phyloP scores from a whole-genome alignment of 164 flowering plant genomes.

The Santalum album region DNA sequence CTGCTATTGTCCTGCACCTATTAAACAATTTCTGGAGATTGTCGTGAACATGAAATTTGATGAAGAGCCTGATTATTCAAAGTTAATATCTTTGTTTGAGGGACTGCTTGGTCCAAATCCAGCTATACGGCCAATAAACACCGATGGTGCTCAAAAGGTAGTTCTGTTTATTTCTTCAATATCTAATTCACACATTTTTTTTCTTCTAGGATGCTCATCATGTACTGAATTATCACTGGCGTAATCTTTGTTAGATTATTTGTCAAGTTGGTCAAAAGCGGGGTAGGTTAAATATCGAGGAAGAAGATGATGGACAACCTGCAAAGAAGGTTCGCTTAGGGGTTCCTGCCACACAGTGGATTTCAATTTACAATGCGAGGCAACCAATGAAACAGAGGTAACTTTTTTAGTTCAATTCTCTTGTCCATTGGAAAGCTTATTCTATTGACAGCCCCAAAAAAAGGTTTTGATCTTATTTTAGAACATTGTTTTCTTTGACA shows the following conservation, averaged over 20 bases:
- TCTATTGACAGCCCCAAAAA: too few relatives aligned
- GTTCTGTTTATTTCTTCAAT: background rate
- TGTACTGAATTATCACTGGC: background rate
- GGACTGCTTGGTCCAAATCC: conserved; percentile 71
- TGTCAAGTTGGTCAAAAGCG: conserved; percentile 87
- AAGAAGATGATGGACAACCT: conserved; percentile 68
- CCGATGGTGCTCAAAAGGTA: conserved; percentile 91
- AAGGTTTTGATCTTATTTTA: too few relatives aligned
- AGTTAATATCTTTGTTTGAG: conserved; percentile 68
- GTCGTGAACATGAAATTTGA: conserved; percentile 91
- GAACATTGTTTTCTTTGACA: too few relatives aligned
- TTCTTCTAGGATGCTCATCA: background rate
- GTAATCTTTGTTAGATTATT: conserved; percentile 29
- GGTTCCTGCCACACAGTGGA: conserved; percentile 89
- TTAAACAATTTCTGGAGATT: conserved; percentile 71
- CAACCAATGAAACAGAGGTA: conserved; percentile 86
- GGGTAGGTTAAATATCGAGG: conserved; percentile 60
- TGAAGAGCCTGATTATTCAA: conserved; percentile 82
- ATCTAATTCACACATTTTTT: background rate
- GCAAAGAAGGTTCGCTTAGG: conserved; percentile 84
- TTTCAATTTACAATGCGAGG: conserved; percentile 78
- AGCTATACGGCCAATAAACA: conserved; percentile 70
- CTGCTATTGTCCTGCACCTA: conserved; percentile 75
- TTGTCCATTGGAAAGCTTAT: background rate
- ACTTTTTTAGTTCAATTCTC: background rate